Evolutionary conservation across 352 stramenopile species (phyloP).

Genomic region (Phytopythium cucurbitacearum): DNA sequence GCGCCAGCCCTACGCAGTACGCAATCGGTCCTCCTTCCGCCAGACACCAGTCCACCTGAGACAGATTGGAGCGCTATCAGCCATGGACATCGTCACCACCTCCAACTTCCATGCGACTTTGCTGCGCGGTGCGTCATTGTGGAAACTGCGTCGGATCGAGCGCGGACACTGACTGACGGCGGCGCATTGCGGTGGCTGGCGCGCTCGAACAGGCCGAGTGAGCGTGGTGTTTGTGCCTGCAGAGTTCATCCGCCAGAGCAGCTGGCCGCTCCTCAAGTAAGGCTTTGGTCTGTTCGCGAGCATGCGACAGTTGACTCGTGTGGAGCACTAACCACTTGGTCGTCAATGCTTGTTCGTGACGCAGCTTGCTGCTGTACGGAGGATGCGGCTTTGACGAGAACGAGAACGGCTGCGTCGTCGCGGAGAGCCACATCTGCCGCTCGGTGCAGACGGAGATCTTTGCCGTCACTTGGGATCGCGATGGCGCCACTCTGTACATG

Average conservation of each 20-base stretch:
- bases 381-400: conserved; percentile 81
- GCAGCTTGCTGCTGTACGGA: conserved; percentile 75
- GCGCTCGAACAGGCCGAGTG: conserved; percentile 41
- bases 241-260: conserved; percentile 63
- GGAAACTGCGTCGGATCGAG: background rate
- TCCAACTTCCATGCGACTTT: conserved; percentile 89
- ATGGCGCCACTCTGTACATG: conserved; percentile 81
- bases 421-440: conserved; percentile 57
- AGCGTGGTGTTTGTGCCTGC: conserved; percentile 77
- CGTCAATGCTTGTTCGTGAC: conserved; percentile 1
- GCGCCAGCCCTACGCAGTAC: background rate
- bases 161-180: background rate
- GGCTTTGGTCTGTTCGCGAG: no score
- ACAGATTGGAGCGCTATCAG: no score
- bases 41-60: no score
- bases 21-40: no score
- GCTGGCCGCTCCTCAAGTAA: conserved; percentile 83
- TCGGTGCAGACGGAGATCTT: conserved; percentile 82
- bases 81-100: conserved; percentile 85
- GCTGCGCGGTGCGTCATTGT: conserved; percentile 45
- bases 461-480: conserved; percentile 72
- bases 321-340: no score
- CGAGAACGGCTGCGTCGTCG: conserved; percentile 37
- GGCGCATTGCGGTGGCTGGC: background rate
- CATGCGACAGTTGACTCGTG: no score